These are phyloP conservation scores for Fusarium sp. DNA, from an alignment of 2,329 filamentous ascomycete species.

Conservation along the genomic window DNA sequence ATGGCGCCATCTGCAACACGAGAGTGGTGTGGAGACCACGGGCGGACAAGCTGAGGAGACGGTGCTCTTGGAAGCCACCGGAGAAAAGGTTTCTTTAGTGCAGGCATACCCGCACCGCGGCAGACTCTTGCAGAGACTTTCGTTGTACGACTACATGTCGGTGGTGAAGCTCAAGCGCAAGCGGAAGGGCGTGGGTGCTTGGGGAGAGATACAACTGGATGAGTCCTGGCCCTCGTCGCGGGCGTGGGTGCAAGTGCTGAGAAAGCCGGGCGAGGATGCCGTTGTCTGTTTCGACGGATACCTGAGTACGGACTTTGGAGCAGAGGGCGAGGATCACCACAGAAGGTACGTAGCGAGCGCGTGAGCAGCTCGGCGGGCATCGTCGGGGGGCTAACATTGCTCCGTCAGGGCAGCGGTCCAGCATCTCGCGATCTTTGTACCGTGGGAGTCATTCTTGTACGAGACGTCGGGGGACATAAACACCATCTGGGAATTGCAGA, in stretches of 20 bases:
- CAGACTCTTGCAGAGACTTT: background rate
- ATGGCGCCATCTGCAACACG: background rate
- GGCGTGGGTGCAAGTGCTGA: background rate
- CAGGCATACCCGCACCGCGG: background rate
- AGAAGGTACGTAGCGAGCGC: too few relatives aligned
- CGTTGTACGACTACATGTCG: background rate
- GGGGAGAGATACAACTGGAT: background rate
- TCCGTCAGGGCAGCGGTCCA: slow-evolving; percentile 9
- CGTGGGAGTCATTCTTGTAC: slow-evolving; percentile 17
- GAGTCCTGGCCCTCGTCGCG: background rate
- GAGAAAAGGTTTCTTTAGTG: background rate
- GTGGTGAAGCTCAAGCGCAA: background rate
- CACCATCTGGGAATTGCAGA: background rate
- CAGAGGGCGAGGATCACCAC: background rate
- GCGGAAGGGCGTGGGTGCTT: background rate
- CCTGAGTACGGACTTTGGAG: background rate
- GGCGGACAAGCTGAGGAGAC: background rate
- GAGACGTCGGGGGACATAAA: slow-evolving; percentile 20
- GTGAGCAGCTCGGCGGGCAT: too few relatives aligned
- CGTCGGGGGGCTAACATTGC: background rate
- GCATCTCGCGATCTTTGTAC: slow-evolving; percentile 26
- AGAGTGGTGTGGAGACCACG: background rate
- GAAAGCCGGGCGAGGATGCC: background rate
- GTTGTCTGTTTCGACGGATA: background rate
- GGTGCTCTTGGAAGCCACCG: too few relatives aligned